These are phyloP conservation scores for Globisporangium rhizosaccharum DNA, from an alignment of 352 stramenopile species.

Conservation along the genomic window DNA sequence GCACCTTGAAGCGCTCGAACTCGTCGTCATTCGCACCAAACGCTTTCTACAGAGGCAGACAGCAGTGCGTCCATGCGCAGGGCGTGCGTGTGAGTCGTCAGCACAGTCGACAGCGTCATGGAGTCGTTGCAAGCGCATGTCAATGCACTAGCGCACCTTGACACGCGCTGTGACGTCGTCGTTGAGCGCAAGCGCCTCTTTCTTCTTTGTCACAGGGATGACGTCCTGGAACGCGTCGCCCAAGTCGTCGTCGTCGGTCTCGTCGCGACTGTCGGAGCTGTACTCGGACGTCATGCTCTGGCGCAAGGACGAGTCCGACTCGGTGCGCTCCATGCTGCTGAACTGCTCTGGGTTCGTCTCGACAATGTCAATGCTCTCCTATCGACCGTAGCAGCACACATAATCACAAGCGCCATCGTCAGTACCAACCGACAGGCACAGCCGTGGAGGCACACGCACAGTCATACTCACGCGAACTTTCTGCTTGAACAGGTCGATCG, in stretches of 20 bases:
- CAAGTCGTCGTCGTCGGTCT: conserved; percentile 43
- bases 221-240: conserved; percentile 61
- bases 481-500: conserved; percentile 41
- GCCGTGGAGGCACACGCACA: background rate
- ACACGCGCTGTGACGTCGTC: conserved; percentile 73
- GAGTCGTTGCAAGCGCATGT: background rate
- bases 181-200: conserved; percentile 68
- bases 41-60: conserved; percentile 6
- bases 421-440: background rate
- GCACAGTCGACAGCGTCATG: background rate
- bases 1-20: conserved; percentile 75
- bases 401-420: background rate
- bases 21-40: conserved; percentile 50
- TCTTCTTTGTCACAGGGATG: conserved; percentile 66
- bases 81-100: background rate
- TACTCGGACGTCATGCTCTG: conserved; percentile 34
- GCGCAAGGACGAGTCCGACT: conserved; percentile 35
- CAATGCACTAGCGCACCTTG: conserved; percentile 16
- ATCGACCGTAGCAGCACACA: background rate
- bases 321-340: conserved; percentile 24
- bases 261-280: conserved; percentile 45
- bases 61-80: background rate
- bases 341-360: conserved; percentile 38
- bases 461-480: conserved; percentile 34
- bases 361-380: conserved; percentile 50